phyloP scores from a whole-genome alignment of 2,329 filamentous ascomycete species.

The Tothia fuscella region DNA sequence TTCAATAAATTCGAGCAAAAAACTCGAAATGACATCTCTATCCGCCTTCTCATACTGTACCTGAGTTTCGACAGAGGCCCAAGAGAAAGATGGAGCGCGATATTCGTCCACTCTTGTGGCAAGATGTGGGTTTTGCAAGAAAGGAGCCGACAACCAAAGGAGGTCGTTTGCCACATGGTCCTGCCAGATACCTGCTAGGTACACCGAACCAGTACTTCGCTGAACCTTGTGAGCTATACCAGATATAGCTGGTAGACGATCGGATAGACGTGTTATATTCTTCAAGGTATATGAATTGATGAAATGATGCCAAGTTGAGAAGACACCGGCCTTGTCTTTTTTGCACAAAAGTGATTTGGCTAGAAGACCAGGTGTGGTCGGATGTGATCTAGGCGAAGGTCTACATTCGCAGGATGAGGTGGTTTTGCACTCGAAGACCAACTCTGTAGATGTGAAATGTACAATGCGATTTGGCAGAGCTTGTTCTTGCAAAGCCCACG shows the following conservation, averaged over 20 bases:
- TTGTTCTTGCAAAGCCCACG: conserved; percentile 9
- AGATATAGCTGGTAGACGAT: conserved; percentile 7
- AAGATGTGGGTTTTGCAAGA: background rate
- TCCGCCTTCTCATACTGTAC: conserved; percentile 4
- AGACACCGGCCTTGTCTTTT: background rate
- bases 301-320: conserved; percentile 1
- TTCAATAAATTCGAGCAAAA: background rate
- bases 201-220: background rate
- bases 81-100: conserved; percentile 3
- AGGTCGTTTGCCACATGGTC: background rate
- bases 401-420: background rate
- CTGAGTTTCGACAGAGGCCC: conserved; percentile 1
- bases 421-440: conserved; percentile 10
- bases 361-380: background rate
- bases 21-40: background rate
- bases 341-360: background rate
- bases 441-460: conserved; percentile 7
- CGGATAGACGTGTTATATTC: background rate
- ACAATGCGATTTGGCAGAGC: conserved; percentile 9
- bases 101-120: background rate
- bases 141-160: conserved; percentile 2
- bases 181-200: conserved; percentile 7
- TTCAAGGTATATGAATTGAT: conserved; percentile 2
- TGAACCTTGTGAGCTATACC: conserved; percentile 3
- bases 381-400: background rate